Evolutionary conservation across 1,139 yeast species (phyloP), one percentile per base, ranked within the genome.

Genomic region (Candida sp.): DNA sequence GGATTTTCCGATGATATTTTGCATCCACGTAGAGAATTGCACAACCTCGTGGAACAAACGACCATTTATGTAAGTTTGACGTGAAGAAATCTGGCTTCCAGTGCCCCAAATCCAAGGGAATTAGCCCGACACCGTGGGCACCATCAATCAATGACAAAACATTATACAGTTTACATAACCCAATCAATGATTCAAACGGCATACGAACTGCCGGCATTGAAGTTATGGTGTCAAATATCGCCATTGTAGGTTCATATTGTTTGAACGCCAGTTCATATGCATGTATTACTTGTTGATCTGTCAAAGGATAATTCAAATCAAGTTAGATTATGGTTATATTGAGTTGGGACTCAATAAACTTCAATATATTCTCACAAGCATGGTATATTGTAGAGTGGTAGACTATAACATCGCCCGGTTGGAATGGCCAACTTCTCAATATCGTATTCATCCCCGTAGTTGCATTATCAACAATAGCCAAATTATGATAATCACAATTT

Each of bases 41-140:
- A 51, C 77, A 73, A 1, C 82, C 79, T 41, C 81, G 66, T 2
- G 90, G 87, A 21, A 73, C 73, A 49, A 58, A 81, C 39, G 73
- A 66, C 91, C 91, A 85, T 56, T 86, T 86, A 68, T 86, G 91
- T 32, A 84, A 64, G 54, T 84, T 85, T 35, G 85, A 64, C n/a
- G 77, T 73, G 54, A 73, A 77, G 56, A 82, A 84, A 54, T 84
- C 90, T 0, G 91, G 88, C 41, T 70, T 56, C 21, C 78, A 61
- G 1, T 57, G 53, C 1, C 56, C 53, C 41, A 84, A 56, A 44
- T 78, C 68, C 21, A 83, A 51, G 22, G 52, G 51, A 6, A 79
- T 51, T 41, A 78, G 60, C 0, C 91, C 91, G 33, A 78, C 66
- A 1, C 80, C 75, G 55, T 84, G 91, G 3, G 91, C 88, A n/a